Percentiles rank a stretch among this genome's conserved stretches.
Conservation (phyloP, 495 filamentous ascomycete species). For the Penicillium argentinense region DNA sequence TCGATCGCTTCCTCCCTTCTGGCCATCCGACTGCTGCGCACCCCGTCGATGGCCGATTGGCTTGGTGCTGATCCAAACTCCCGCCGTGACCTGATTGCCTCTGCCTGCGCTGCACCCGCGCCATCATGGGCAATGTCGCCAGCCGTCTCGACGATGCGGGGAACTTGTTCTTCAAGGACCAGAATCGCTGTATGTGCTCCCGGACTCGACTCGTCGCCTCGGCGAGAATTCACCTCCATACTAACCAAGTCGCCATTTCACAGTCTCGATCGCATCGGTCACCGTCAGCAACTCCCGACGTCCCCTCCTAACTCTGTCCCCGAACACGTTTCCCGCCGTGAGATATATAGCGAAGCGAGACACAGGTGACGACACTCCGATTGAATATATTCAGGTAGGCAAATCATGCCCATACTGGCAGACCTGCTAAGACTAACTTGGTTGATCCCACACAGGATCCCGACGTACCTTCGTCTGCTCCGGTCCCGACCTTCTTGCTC, state of each 20-base stretch:
- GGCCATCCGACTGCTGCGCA: constrained; percentile 29
- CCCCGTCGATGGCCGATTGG: constrained; percentile 39
- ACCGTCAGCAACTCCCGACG: constrained; percentile 74
- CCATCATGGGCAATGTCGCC: constrained; percentile 85
- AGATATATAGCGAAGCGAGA: constrained; percentile 76
- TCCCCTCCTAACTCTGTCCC: constrained; percentile 74
- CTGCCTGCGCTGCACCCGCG: constrained; percentile 17
- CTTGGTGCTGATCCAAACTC: constrained; percentile 32
- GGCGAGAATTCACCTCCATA: not conserved
- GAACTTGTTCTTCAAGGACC: constrained; percentile 82
- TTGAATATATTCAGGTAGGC: constrained; percentile 90
- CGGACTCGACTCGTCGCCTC: too few species aligned
- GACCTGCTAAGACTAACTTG: constrained; percentile 1
- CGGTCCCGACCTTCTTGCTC: constrained; percentile 73
- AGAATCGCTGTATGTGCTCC: constrained; percentile 68
- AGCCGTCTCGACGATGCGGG: constrained; percentile 88
- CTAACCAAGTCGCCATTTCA: constrained; percentile 1
- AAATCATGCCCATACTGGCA: not conserved
- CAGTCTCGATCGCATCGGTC: constrained; percentile 84
- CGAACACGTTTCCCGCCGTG: constrained; percentile 86
- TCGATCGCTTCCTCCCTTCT: constrained; percentile 10
- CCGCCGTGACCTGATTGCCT: constrained; percentile 31
- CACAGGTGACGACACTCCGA: constrained; percentile 65
- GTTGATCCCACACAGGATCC: constrained; percentile 61
- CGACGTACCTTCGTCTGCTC: constrained; percentile 56